phyloP scores from a whole-genome alignment of 305 asterid genomes.

The Fraxinus sp. region DNA sequence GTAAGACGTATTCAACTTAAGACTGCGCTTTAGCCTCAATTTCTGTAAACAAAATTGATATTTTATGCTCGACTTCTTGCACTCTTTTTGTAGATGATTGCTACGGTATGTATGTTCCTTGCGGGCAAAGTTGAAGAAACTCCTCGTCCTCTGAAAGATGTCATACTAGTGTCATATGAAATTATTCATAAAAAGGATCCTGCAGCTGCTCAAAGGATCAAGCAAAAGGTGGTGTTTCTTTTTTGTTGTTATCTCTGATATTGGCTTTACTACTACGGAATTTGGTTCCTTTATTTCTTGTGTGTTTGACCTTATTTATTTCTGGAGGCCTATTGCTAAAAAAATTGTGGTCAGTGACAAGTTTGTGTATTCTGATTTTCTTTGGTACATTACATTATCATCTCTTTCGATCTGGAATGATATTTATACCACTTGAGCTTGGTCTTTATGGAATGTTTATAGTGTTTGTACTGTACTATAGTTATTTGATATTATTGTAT shows the following conservation, averaged over 20 bases:
- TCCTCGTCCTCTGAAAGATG: constrained; percentile 95
- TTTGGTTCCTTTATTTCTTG: background rate
- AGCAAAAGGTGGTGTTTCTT: constrained; percentile 71
- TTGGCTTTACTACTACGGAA: constrained; percentile 11
- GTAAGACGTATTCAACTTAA: background rate
- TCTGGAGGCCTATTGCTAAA: background rate
- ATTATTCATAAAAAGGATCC: constrained; percentile 88
- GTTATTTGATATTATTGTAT: constrained; percentile 10
- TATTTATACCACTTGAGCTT: background rate
- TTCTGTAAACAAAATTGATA: background rate
- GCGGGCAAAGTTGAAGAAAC: constrained; percentile 99
- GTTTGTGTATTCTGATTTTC: background rate
- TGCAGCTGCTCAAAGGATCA: constrained; percentile 82
- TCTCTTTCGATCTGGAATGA: background rate
- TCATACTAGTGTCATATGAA: constrained; percentile 89
- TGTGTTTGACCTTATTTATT: background rate
- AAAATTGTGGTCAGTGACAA: background rate
- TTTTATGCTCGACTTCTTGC: constrained; percentile 25
- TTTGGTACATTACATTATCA: background rate
- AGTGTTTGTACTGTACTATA: constrained; percentile 1
- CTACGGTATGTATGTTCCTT: constrained; percentile 92
- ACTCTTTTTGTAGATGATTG: constrained; percentile 59
- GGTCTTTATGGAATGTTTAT: background rate
- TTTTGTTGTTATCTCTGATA: constrained; percentile 15
- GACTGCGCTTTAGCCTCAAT: constrained; percentile 1